Evolutionary conservation across 805 yeast genomes (phyloP), one percentile per base, ranked within the genome.

Genomic region (Candida michaelii): DNA sequence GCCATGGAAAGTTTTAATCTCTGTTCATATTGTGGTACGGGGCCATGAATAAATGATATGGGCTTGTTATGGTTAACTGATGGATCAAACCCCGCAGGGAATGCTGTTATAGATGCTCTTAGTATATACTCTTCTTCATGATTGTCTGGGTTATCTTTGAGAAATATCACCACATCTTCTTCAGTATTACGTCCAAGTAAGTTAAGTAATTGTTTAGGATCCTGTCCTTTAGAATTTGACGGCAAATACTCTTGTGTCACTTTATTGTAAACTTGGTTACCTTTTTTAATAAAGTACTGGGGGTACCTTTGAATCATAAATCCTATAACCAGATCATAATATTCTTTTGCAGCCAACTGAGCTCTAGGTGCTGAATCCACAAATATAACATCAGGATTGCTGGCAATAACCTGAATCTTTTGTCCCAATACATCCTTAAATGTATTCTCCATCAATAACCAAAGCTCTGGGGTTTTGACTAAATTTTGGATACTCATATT

Each of bases 61-160:
- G 83, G 80, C 50, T 69, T 60, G 52, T 80, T 66, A 47, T 77
- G 69, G 48, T 77, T 73, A 8, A 56, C 62, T 4, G 70, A 60
- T 4, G 91, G 90, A 53, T 80, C 79, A 59, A 85, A 85, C 1
- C 91, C 91, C 1, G 83, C 79, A 1, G 91, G 88, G 51, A 82
- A 83, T 6, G 81, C 79, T 17, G 81, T 73, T 3, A 75, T 63
- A 6, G 80, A 78, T 0, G 80, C 81, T 40, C 82, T 66, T 32
- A 82, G 57, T 19, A 73, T 65, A 55, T 83, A 85, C 51, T 83
- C 89, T 42, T 76, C 78, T 13, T 72, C 71, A 27, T 58, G 59
- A 18, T 62, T 60, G 3, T 36, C 27, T 0, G 69, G 69, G 27
- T 65, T 47, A 23, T 68, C 71, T 42, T 71, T 72, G 5, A 76